phyloP scores from a whole-genome alignment of 2,329 filamentous ascomycete species.

The Calonectria crousiana region DNA sequence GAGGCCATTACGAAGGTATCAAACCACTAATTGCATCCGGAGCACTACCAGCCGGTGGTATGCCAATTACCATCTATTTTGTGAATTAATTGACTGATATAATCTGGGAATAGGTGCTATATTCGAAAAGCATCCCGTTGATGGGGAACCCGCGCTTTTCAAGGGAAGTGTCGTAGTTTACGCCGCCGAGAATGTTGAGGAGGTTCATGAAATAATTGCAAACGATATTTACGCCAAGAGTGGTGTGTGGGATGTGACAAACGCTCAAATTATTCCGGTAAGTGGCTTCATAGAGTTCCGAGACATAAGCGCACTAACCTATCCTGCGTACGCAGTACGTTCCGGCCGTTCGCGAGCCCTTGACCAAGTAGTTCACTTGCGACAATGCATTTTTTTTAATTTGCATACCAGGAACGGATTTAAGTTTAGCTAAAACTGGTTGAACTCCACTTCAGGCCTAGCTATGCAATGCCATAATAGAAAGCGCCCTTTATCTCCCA shows the following conservation, averaged over 20 bases:
- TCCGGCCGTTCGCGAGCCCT: constrained; percentile 13
- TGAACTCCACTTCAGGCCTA: no score
- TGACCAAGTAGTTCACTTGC: neutral
- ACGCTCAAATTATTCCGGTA: constrained; percentile 39
- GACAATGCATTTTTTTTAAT: neutral
- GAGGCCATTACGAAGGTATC: constrained; percentile 31
- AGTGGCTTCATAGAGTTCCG: neutral
- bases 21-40: constrained; percentile 34
- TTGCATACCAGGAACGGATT: no score
- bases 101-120: constrained; percentile 13
- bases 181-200: neutral
- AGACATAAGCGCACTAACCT: neutral
- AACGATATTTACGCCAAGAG: constrained; percentile 36
- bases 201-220: constrained; percentile 35
- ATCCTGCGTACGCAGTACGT: constrained; percentile 6
- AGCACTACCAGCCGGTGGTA: constrained; percentile 31
- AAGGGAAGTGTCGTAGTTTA: constrained; percentile 28
- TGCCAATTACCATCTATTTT: neutral
- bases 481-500: no score
- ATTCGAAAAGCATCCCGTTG: constrained; percentile 32
- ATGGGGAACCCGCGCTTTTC: constrained; percentile 25
- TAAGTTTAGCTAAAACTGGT: no score
- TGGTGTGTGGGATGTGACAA: constrained; percentile 41
- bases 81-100: neutral
- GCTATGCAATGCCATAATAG: neutral